Base-by-base conservation (phyloP, 1,284 basidiomycete species). In the Cryptococcus sp. region DNA sequence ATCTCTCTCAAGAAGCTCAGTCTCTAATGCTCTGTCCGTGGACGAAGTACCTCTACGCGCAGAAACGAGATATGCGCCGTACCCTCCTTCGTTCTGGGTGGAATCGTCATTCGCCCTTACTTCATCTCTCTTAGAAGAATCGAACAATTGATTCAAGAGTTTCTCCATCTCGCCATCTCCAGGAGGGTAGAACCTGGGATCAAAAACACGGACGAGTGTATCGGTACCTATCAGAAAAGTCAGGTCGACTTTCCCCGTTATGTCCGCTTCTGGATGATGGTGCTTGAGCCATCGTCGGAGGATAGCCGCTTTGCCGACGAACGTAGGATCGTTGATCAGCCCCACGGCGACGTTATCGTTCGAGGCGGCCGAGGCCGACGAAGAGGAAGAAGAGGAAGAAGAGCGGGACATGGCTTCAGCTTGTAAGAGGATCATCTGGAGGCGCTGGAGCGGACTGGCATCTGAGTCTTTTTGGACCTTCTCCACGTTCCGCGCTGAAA, bases 401-500 rank as follows among this genome's bases (percentile, higher is more conserved):
- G 41, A 44, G n/a, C 5, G 13, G 5, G 37, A 64, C 59, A 89
- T 76, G 52, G 85, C 81, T 34, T 81, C 64, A 0, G 87, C 83
- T 23, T 91, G 80, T 22, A 86, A 80, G 43, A 78, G 70, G 86
- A 94, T 93, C 89, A 94, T 93, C 67, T 88, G 85, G 19, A 91
- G 76, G 25, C 91, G 84, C 70, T 93, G 89, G 17, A 80, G 70
- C 58, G 86, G 83, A 0, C 85, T 85, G 34, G 91, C 89, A 73
- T 94, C 92, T 0, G 70, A 73, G 0, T 84, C 78, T 64, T 86
- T 86, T 37, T 89, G 81, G 3, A 79, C 70, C 77, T 99, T 99
- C 79, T 98, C 94, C 1, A 87, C 92, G 66, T 99, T 98, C 51
- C 86, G 84, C 15, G 92, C 85, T 16, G 92, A 93, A 46, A 96